These are phyloP conservation scores for Ophiostoma himal-ulmi DNA, from an alignment of 2,329 filamentous ascomycete species.

Conservation along the genomic window DNA sequence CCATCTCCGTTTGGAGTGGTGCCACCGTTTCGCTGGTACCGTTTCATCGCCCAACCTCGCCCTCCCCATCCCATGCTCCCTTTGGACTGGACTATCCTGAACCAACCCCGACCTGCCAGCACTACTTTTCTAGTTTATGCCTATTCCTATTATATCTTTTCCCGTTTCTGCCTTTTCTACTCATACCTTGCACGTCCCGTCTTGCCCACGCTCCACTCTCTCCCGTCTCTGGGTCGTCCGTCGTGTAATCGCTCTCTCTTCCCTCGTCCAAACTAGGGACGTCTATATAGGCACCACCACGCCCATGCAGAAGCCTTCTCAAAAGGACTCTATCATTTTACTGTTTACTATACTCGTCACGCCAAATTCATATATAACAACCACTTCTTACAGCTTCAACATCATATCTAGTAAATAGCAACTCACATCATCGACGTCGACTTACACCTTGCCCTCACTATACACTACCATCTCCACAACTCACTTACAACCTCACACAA, in stretches of 20 bases:
- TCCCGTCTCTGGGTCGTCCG: not conserved
- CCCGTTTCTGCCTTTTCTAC: constrained; percentile 1
- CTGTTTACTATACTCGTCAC: not conserved
- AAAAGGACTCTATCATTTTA: not conserved
- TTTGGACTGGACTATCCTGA: not conserved
- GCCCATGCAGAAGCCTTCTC: not conserved
- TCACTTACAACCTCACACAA: constrained; percentile 6
- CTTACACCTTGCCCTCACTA: not conserved
- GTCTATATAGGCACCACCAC: constrained; percentile 7
- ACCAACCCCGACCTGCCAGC: constrained; percentile 8
- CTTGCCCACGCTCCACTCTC: not conserved
- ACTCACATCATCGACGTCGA: not conserved
- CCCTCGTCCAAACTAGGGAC: not conserved
- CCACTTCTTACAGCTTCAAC: not conserved
- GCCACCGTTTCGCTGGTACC: not conserved
- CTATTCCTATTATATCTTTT: not conserved
- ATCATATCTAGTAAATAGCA: not conserved
- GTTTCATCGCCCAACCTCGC: not conserved
- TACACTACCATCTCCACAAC: constrained; percentile 2
- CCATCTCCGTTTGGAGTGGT: not conserved
- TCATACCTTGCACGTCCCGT: not conserved
- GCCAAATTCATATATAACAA: not conserved
- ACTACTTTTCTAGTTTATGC: not conserved
- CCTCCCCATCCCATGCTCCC: not conserved
- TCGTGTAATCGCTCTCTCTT: not conserved